Evolutionary conservation across 371 early-diverging fungal genomes (phyloP).

Genomic region (Syncephalastrum sp.): DNA sequence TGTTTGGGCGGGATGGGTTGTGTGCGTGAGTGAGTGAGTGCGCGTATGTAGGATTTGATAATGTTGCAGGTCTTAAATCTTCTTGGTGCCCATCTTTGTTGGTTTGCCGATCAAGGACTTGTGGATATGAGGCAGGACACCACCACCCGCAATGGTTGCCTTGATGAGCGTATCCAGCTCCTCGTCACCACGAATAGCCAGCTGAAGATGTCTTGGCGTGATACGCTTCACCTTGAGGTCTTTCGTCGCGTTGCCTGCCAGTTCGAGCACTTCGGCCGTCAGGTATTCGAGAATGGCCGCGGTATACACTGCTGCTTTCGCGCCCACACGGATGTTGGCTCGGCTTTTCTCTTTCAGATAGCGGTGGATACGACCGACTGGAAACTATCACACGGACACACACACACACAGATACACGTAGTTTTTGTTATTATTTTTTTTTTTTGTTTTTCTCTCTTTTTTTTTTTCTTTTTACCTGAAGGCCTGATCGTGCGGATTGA

Average conservation of each 20-base stretch:
- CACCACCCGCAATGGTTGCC: constrained; percentile 91
- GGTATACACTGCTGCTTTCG: constrained; percentile 89
- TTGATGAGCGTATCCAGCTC: constrained; percentile 85
- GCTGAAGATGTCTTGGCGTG: constrained; percentile 86
- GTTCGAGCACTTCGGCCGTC: constrained; percentile 88
- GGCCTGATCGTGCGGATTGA: constrained; percentile 66
- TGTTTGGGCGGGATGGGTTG: too few species aligned
- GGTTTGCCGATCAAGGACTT: constrained; percentile 64
- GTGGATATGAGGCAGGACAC: constrained; percentile 79
- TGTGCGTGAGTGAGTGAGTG: too few species aligned
- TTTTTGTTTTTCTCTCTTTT: not conserved
- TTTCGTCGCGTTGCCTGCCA: constrained; percentile 90
- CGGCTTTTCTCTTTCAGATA: constrained; percentile 80
- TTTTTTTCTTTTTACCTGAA: constrained; percentile 49
- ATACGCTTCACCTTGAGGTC: constrained; percentile 90
- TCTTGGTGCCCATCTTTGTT: constrained; percentile 43
- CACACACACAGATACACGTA: too few species aligned
- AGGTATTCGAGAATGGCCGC: constrained; percentile 91
- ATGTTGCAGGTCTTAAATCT: too few species aligned
- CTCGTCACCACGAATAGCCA: constrained; percentile 91
- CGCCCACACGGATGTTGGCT: constrained; percentile 82
- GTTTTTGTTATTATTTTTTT: too few species aligned
- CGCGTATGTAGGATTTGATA: too few species aligned
- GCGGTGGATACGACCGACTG: constrained; percentile 89
- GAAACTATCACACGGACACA: constrained; percentile 52